Conservation (phyloP, 2,329 filamentous ascomycete species). For the Fusarium nanum region DNA sequence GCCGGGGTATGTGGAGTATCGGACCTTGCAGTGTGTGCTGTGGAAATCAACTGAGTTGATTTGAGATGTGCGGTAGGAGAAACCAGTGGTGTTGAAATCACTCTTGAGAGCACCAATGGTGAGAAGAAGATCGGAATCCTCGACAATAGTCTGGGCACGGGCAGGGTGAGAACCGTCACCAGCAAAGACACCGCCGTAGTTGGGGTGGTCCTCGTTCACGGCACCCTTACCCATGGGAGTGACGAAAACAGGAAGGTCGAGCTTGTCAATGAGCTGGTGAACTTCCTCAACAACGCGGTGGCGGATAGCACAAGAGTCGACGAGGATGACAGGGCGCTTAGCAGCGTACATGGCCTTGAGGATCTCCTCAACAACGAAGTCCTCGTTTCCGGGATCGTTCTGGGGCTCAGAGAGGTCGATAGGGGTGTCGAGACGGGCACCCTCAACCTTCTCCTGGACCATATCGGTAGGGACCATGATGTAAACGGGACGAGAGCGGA, state of each 20-base stretch:
- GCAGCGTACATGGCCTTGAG: conserved; percentile 78
- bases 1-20: conserved; percentile 82
- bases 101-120: conserved; percentile 76
- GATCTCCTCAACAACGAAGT: conserved; percentile 85
- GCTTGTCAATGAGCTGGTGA: conserved; percentile 77
- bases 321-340: conserved; percentile 79
- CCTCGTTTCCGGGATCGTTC: conserved; percentile 78
- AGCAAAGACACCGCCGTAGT: conserved; percentile 86
- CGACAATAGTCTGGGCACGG: conserved; percentile 71
- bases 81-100: conserved; percentile 86
- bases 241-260: conserved; percentile 83
- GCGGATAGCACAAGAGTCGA: conserved; percentile 85
- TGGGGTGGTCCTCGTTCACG: conserved; percentile 79
- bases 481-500: conserved; percentile 82
- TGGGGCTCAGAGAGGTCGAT: conserved; percentile 73
- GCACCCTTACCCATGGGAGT: conserved; percentile 91
- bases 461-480: conserved; percentile 86
- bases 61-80: conserved; percentile 81
- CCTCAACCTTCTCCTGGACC: conserved; percentile 80
- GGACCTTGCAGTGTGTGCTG: conserved; percentile 76
- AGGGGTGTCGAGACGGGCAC: conserved; percentile 74
- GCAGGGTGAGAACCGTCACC: conserved; percentile 77
- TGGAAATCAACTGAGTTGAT: conserved; percentile 86
- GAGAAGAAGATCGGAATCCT: conserved; percentile 77
- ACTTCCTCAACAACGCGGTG: conserved; percentile 80